Evolutionary conservation across 2,329 filamentous ascomycete genomes (phyloP), one percentile per base, ranked within the genome.

Genomic region (Aspergillus oerlinghausenensis): DNA sequence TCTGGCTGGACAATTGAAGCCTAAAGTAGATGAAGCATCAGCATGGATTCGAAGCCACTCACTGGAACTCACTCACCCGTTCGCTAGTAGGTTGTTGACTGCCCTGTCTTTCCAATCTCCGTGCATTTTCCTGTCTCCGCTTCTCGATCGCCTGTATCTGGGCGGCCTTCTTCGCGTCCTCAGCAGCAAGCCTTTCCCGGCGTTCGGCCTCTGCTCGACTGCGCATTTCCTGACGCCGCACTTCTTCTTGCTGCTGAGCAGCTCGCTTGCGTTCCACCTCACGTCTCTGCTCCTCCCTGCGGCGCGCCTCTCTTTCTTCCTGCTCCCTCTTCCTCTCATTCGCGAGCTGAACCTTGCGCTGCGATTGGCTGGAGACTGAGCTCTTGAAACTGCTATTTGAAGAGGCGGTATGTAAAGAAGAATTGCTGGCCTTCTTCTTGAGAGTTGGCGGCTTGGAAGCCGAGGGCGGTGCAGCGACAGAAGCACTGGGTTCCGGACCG

Each of bases 251-350:
- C 54, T 72, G 68, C 52, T 78, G 75, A 40, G 83, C 84, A 50
- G 84, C 84, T 57, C 88, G 83, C 75, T 92, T 91, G 50, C 88
- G 86, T 69, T 96, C 91, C 35, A 89, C 77, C 65, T 95, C 90
- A 17, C 86, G 83, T 74, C 95, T 96, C 40, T 88, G 86, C 21
- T 95, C 89, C 8, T 87, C 86, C 67, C 90, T 93, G 51, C 87
- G 85, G 66, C 92, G 87, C 14, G 85, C 84, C 62, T 92, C 89
- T 50, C 86, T 85, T 69, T 95, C 90, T 65, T 96, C 92, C 70
- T 84, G 88, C 70, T 96, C 91, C 69, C 88, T 93, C 73, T 92
- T 92, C 67, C 86, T 88, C 42, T 90, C 88, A 2, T 88, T 90
- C 50, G 88, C 80, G 54, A 92, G 85, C 23, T 92, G 77, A 1